These are phyloP conservation scores for Pistacia vera DNA, from an alignment of 345 rosid genomes.

Conservation along the genomic window DNA sequence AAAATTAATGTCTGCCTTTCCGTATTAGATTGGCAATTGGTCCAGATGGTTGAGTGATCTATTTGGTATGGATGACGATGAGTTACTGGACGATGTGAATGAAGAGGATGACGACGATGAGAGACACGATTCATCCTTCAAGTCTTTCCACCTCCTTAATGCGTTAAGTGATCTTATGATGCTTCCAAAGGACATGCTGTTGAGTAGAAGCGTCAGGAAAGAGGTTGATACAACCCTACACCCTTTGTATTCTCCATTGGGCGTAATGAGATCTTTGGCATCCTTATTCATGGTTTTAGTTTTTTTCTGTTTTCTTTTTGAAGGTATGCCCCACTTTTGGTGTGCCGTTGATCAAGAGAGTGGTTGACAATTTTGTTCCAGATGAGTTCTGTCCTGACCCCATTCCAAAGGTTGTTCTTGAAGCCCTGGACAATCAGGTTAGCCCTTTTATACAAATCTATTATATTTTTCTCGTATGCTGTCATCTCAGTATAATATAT, in stretches of 20 bases:
- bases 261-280: neutral
- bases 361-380: conserved; percentile 64
- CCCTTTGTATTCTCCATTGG: neutral
- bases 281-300: conserved; percentile 15
- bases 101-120: conserved; percentile 37
- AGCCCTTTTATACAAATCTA: conserved; percentile 25
- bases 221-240: conserved; percentile 49
- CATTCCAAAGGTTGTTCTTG: conserved; percentile 73
- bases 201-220: conserved; percentile 64
- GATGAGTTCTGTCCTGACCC: conserved; percentile 97
- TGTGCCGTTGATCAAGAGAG: conserved; percentile 73
- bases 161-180: conserved; percentile 96
- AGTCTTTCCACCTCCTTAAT: conserved; percentile 80
- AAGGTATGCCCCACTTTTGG: conserved; percentile 92
- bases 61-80: conserved; percentile 77
- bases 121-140: conserved; percentile 54
- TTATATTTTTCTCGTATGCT: neutral
- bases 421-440: conserved; percentile 80
- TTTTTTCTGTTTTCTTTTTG: conserved; percentile 20
- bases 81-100: conserved; percentile 39
- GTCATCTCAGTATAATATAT: neutral
- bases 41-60: conserved; percentile 91
- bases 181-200: conserved; percentile 98
- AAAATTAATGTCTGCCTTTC: neutral
- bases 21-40: conserved; percentile 89